phyloP scores from a whole-genome alignment of 441 rosid genomes.

The Breynia disticha region DNA sequence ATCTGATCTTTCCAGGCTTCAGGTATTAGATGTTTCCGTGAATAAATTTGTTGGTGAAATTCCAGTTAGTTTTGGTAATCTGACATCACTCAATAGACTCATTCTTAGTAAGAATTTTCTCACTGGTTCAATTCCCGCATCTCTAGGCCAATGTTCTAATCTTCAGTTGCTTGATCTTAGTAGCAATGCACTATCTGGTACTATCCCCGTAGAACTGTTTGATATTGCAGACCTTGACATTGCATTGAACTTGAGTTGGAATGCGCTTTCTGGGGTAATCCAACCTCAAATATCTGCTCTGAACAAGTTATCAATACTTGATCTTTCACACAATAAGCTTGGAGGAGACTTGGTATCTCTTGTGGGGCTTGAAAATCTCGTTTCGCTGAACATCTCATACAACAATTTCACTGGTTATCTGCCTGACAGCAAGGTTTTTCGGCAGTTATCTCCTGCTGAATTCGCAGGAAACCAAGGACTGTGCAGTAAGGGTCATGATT shows the following conservation, averaged over 20 bases:
- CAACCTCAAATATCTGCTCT: conserved; percentile 63
- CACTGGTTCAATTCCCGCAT: conserved; percentile 67
- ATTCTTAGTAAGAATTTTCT: conserved; percentile 52
- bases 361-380: conserved; percentile 62
- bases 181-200: conserved; percentile 63
- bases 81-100: conserved; percentile 59
- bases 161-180: conserved; percentile 90
- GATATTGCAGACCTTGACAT: conserved; percentile 72
- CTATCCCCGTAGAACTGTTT: conserved; percentile 69
- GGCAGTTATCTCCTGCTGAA: conserved; percentile 48
- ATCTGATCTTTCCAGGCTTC: conserved; percentile 62
- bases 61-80: conserved; percentile 65
- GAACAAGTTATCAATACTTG: conserved; percentile 69
- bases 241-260: conserved; percentile 79
- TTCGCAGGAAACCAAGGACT: conserved; percentile 57
- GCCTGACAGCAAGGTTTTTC: conserved; percentile 73
- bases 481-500: conserved; percentile 48
- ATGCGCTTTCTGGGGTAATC: conserved; percentile 61
- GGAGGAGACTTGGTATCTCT: conserved; percentile 54
- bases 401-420: conserved; percentile 79
- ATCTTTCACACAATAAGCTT: conserved; percentile 78
- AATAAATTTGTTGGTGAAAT: conserved; percentile 54
- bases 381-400: conserved; percentile 67
- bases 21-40: conserved; percentile 65
- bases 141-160: conserved; percentile 62